phyloP scores from a whole-genome alignment of 2,329 filamentous ascomycete species.

The Colletotrichum orchidophilum region DNA sequence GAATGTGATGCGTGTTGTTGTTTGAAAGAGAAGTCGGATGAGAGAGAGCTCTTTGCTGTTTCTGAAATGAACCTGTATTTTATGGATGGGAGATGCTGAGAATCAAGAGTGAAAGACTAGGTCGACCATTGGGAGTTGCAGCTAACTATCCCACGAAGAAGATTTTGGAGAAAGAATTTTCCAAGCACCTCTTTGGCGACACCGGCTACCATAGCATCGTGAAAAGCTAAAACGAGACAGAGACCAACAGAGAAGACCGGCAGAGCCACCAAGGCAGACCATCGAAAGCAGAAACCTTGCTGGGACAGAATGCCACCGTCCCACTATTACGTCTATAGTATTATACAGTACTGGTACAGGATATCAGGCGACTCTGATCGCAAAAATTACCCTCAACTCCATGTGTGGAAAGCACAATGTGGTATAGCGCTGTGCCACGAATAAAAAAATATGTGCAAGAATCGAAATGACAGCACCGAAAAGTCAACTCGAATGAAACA shows the following conservation, averaged over 20 bases:
- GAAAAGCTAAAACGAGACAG: not conserved
- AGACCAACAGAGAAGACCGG: not conserved
- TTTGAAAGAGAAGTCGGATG: not conserved
- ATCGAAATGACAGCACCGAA: slow-evolving; percentile 3
- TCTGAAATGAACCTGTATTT: not conserved
- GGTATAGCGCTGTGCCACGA: slow-evolving; percentile 7
- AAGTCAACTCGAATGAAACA: not conserved
- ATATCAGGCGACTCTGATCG: slow-evolving; percentile 9
- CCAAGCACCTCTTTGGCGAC: not conserved
- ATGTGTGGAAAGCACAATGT: not conserved
- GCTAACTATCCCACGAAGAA: not conserved
- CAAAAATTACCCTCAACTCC: slow-evolving; percentile 28
- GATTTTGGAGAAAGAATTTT: not conserved
- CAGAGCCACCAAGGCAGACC: no score
- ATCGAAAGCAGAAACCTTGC: not conserved
- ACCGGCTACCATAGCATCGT: not conserved
- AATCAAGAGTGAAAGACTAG: not conserved
- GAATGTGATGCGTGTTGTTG: not conserved
- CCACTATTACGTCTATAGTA: slow-evolving; percentile 6
- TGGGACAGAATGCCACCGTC: not conserved
- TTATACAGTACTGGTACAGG: slow-evolving; percentile 34
- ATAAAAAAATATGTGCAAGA: slow-evolving; percentile 27
- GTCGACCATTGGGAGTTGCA: not conserved
- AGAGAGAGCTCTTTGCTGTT: not conserved
- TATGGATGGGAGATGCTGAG: not conserved